Base-by-base conservation (phyloP, 768 basidiomycete genomes). In the Mycena capillaripes region DNA sequence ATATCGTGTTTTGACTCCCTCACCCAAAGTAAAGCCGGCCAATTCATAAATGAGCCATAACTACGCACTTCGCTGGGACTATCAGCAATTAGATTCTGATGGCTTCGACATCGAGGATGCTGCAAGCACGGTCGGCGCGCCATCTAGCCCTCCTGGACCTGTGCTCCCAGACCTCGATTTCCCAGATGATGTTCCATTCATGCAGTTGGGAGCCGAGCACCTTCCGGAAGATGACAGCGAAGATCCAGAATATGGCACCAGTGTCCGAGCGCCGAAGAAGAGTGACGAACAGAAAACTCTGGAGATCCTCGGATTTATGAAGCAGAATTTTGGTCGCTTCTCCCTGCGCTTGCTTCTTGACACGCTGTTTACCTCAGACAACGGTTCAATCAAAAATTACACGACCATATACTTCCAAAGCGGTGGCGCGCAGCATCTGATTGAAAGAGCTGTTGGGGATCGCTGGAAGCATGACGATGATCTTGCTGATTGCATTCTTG, bases 91-190 rank as follows among this genome's bases (percentile, higher is more conserved):
- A 23, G 59, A 61, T 44, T 61, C 59, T 9, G 61, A 63, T 36
- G 61, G 46, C 61, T 63, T 50, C 61, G 46, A 63, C 17, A 23
- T 50, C 46, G 59, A 44, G 12, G 59, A 61, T 32, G 59, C 59
- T 7, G 38, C 59, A 17, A 61, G 23, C 34, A 61, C 59, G 12
- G 42, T 42, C 9, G 59, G 59, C 25, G 42, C 59, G 27, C 36
- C 23, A 29, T 61, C 59, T 21, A 61, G 59, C 21, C 59, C 59
- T 27, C 23, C 40, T 17, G 23, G 3, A 9, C 59, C n/a, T 25
- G 25, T 19, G 4, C 38, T 61, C 9, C 42, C 59, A 16, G 59
- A 61, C 25, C 40, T 46, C 38, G 59, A 61, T 61, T 30, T 61
- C 29, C 38, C 59, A 4, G 40, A 61, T 5, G 38, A 61, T 42